These are phyloP conservation scores for Meyerozyma smithsonii DNA, from an alignment of 1,139 yeast genomes.

Conservation along the genomic window DNA sequence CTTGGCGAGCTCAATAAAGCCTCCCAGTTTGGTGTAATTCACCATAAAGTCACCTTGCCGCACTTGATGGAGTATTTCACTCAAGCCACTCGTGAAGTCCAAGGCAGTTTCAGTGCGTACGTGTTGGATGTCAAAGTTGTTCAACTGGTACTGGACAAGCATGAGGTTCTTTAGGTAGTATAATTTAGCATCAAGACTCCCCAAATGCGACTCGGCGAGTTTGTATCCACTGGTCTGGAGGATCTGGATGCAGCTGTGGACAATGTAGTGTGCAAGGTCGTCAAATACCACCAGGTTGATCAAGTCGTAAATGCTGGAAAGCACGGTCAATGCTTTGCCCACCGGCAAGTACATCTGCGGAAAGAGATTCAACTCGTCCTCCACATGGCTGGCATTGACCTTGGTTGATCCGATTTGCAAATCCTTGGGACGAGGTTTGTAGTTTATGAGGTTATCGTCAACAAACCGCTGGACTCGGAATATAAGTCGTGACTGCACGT, in stretches of 20 bases:
- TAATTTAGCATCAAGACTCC: constrained; percentile 55
- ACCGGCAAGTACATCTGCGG: constrained; percentile 70
- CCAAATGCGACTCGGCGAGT: constrained; percentile 34
- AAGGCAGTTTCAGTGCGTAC: constrained; percentile 67
- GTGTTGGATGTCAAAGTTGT: constrained; percentile 76
- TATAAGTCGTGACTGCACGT: constrained; percentile 73
- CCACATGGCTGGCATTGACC: constrained; percentile 9
- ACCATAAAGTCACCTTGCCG: constrained; percentile 30
- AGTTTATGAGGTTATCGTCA: constrained; percentile 62
- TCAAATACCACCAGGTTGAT: constrained; percentile 76
- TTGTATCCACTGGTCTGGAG: constrained; percentile 47
- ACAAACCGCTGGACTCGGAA: constrained; percentile 73
- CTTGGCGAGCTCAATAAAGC: constrained; percentile 55
- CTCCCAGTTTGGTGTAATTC: constrained; percentile 24
- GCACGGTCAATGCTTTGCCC: constrained; percentile 60
- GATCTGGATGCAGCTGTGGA: constrained; percentile 69
- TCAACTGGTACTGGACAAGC: constrained; percentile 64
- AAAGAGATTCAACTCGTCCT: constrained; percentile 19
- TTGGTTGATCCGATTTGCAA: constrained; percentile 52
- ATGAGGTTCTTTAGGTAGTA: constrained; percentile 71
- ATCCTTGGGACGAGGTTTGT: constrained; percentile 65
- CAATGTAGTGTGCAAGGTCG: constrained; percentile 82
- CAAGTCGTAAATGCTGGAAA: constrained; percentile 77
- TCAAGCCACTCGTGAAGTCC: constrained; percentile 72
- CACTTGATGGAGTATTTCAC: constrained; percentile 50